Evolutionary conservation across 2,329 filamentous ascomycete genomes (phyloP).

Genomic region (Penicillium nordicum): DNA sequence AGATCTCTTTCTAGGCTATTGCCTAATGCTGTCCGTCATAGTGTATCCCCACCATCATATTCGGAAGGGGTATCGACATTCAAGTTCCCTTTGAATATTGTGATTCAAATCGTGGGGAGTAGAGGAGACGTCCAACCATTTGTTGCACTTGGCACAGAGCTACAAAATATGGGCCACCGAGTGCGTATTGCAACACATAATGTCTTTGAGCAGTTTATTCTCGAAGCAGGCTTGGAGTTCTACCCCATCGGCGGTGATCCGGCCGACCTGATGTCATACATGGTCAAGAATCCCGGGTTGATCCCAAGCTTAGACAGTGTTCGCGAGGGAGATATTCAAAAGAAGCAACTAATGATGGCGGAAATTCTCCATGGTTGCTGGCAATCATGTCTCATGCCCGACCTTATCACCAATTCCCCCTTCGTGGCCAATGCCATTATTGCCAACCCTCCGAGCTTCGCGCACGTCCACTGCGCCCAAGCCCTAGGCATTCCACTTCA

Average conservation of each 20-base stretch:
- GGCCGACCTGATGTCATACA: slow-evolving; percentile 48
- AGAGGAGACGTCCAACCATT: not conserved
- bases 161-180: not conserved
- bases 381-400: slow-evolving; percentile 29
- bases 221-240: slow-evolving; percentile 52
- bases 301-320: slow-evolving; percentile 40
- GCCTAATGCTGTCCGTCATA: not conserved
- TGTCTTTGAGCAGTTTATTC: slow-evolving; percentile 54
- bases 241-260: slow-evolving; percentile 58
- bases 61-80: not conserved
- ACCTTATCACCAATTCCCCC: slow-evolving; percentile 24
- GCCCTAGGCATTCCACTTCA: slow-evolving; percentile 47
- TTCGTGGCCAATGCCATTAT: slow-evolving; percentile 52
- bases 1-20: not conserved
- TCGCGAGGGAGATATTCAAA: slow-evolving; percentile 23
- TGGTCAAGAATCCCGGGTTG: slow-evolving; percentile 48
- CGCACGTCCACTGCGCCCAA: slow-evolving; percentile 49
- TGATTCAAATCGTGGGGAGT: not conserved
- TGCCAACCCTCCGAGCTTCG: slow-evolving; percentile 49
- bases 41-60: not conserved
- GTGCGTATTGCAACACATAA: slow-evolving; percentile 43
- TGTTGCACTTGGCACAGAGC: not conserved
- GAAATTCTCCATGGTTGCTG: slow-evolving; percentile 35
- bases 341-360: slow-evolving; percentile 22
- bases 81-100: not conserved